Evolutionary conservation across 768 basidiomycete genomes (phyloP), one percentile per base, ranked within the genome.

Genomic region (Suillus bovinus): DNA sequence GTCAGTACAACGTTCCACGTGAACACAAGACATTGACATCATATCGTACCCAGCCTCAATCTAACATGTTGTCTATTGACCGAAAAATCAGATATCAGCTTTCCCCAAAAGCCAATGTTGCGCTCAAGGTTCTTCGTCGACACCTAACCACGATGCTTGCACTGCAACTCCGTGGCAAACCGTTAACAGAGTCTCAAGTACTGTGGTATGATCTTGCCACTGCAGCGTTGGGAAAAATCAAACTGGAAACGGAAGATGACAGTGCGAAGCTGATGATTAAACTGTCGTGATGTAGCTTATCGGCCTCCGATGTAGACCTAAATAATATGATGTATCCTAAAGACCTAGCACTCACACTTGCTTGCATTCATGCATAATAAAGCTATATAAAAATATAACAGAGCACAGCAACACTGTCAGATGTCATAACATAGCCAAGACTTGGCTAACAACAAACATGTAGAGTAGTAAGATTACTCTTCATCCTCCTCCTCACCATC

Each of bases 51-150:
- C 49, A 98, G 96, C 79, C 90, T 31, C 76, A 86, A 41, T 87
- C 95, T 1, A 81, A 89, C 59, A 81, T 83, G n/a, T 80, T 86
- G 11, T 80, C 85, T 57, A 81, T 98, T 62, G 96, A 99, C 75
- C 88, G 93, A 60, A 97, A 94, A 77, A 81, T 95, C 75, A 86
- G 82, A 67, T 92, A 89, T 72, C 83, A 80, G 41, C 72, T 91
- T 16, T 67, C 84, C 1, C 86, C 93, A 1, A 94, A 89, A 76
- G 78, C 88, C 0, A 86, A 85, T 61, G 71, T 94, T 52, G 94
- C 94, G 5, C 80, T 98, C 67, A 95, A 96, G 72, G 72, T 84
- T 61, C 80, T 99, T 38, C 88, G 95, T 27, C 79, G 77, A 24
- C 86, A 89, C 58, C 75, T 96, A 53, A 76, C 74, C 20, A 71